Conservation (phyloP, 75 land plant species). For the Cupressus sempervirens region DNA sequence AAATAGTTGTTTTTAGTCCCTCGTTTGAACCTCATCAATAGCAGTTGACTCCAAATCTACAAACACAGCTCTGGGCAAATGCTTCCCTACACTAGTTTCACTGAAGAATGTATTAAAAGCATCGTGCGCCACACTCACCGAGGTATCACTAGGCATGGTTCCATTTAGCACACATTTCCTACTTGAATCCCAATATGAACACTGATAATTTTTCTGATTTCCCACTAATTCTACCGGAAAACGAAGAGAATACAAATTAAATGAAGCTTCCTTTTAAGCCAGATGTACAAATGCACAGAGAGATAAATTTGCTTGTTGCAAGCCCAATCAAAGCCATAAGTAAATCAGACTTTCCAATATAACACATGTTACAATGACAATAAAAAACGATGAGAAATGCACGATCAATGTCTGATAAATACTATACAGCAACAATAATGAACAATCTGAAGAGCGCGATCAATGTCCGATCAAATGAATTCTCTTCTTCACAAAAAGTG, state of each 20-base stretch:
- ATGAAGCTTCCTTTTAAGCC: background rate
- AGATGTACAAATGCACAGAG: background rate
- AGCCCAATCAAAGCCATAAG: background rate
- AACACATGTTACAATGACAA: too few species aligned
- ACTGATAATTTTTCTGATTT: constrained; percentile 71
- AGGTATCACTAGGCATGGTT: constrained; percentile 50
- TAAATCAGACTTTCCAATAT: background rate
- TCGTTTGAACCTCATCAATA: constrained; percentile 61
- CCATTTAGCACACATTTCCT: constrained; percentile 69
- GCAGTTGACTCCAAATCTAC: constrained; percentile 70
- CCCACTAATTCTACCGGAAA: background rate
- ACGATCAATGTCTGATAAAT: too few species aligned
- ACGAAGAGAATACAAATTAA: background rate
- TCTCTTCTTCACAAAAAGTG: too few species aligned
- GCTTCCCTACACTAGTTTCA: constrained; percentile 66
- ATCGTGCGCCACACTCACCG: constrained; percentile 39
- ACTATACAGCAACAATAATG: too few species aligned
- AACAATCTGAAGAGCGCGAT: too few species aligned
- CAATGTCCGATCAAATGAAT: too few species aligned
- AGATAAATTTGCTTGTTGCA: background rate
- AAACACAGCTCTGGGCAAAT: constrained; percentile 45
- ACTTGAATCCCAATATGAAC: constrained; percentile 72
- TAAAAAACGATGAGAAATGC: too few species aligned
- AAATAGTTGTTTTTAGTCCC: constrained; percentile 35
- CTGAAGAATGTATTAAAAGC: constrained; percentile 81